Evolutionary conservation across 2,329 filamentous ascomycete species (phyloP).

Genomic region (Aspergillus udagawae): DNA sequence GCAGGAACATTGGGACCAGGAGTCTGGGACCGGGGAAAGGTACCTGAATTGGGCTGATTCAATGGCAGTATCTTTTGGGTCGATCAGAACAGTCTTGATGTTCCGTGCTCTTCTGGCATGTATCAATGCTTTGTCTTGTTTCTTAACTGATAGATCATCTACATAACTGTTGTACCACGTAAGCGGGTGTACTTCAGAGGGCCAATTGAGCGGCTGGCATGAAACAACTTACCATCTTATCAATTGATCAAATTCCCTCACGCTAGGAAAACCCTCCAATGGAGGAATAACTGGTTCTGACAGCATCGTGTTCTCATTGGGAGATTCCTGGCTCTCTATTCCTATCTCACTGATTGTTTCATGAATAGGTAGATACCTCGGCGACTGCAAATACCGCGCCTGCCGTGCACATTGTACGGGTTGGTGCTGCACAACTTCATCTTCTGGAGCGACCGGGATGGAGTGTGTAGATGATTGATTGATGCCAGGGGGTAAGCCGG

Average conservation of each 20-base stretch:
- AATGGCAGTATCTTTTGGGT: slow-evolving; percentile 48
- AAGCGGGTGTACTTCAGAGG: not conserved
- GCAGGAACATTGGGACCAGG: not conserved
- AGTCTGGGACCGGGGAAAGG: not conserved
- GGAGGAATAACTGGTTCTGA: slow-evolving; percentile 44
- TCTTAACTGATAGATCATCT: slow-evolving; percentile 47
- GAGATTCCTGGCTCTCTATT: slow-evolving; percentile 44
- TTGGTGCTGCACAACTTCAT: slow-evolving; percentile 31
- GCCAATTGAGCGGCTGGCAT: not conserved
- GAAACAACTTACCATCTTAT: slow-evolving; percentile 39
- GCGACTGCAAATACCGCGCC: slow-evolving; percentile 28
- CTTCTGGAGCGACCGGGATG: slow-evolving; percentile 30
- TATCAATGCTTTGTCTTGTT: slow-evolving; percentile 51
- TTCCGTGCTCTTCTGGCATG: slow-evolving; percentile 46
- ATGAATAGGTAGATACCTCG: slow-evolving; percentile 32
- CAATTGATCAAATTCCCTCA: slow-evolving; percentile 44
- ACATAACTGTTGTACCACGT: slow-evolving; percentile 39
- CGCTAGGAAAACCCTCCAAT: slow-evolving; percentile 43
- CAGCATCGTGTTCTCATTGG: slow-evolving; percentile 40
- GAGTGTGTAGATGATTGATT: slow-evolving; percentile 31
- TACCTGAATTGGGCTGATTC: slow-evolving; percentile 51
- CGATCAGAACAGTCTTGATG: slow-evolving; percentile 44
- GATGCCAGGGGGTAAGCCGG: slow-evolving; percentile 25
- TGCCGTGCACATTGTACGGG: slow-evolving; percentile 30
- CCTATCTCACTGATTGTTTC: slow-evolving; percentile 34